Evolutionary conservation across 2,329 filamentous ascomycete genomes (phyloP).

Genomic region (Aureobasidium musti): DNA sequence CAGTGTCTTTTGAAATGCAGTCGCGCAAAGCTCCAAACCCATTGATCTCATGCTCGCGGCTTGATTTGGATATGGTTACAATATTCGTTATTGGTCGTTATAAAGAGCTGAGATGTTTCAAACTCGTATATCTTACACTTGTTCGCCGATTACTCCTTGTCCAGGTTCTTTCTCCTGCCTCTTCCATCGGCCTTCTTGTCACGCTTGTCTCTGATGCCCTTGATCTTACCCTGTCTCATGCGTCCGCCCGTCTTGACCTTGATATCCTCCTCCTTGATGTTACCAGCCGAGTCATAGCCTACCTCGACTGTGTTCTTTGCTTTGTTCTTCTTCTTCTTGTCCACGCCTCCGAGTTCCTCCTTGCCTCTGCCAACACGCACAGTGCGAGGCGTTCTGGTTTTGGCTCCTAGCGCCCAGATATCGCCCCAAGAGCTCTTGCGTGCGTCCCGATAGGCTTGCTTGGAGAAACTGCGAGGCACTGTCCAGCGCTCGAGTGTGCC

Average conservation of each 20-base stretch:
- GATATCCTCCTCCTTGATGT: constrained; percentile 35
- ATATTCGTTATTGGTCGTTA: constrained; percentile 11
- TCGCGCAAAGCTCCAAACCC: not conserved
- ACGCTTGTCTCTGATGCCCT: constrained; percentile 42
- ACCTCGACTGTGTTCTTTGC: constrained; percentile 47
- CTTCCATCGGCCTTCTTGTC: constrained; percentile 39
- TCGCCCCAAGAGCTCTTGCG: constrained; percentile 91
- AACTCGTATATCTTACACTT: not conserved
- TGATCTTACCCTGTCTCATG: constrained; percentile 42
- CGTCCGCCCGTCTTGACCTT: constrained; percentile 37
- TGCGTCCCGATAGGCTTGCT: constrained; percentile 85
- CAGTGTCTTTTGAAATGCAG: not conserved
- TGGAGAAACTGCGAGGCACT: constrained; percentile 77
- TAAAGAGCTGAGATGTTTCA: constrained; percentile 16
- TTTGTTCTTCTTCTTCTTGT: constrained; percentile 33
- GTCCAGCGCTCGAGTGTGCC: constrained; percentile 92
- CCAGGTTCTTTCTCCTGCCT: constrained; percentile 25
- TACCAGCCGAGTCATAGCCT: constrained; percentile 33
- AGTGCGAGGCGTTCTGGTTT: constrained; percentile 68
- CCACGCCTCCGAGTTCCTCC: constrained; percentile 31
- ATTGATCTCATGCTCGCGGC: not conserved
- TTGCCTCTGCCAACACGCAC: constrained; percentile 59
- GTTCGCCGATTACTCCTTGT: constrained; percentile 1
- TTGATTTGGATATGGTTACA: not conserved
- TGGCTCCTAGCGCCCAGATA: constrained; percentile 91